Evolutionary conservation across 164 flowering plant genomes (phyloP).

Genomic region (Piper longum): DNA sequence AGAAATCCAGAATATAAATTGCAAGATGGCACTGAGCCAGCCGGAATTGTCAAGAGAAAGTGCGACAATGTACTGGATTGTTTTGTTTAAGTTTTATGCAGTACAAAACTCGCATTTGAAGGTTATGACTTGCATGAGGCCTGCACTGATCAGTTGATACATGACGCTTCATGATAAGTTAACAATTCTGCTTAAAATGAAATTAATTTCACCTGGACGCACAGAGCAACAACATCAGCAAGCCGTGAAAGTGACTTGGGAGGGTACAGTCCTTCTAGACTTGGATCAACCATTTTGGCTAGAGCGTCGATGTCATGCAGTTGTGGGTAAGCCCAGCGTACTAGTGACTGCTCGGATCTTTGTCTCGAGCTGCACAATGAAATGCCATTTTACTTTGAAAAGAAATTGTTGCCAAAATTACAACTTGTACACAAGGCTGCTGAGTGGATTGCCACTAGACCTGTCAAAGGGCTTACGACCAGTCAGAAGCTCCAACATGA

Average conservation of each 20-base stretch:
- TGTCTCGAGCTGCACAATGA: constrained; percentile 48
- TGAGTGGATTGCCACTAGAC: constrained; percentile 14
- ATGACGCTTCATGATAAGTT: neutral
- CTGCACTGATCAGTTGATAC: neutral
- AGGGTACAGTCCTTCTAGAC: constrained; percentile 77
- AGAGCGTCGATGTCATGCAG: constrained; percentile 97
- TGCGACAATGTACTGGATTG: neutral
- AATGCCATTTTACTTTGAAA: neutral
- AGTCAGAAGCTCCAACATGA: constrained; percentile 90
- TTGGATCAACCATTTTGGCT: constrained; percentile 88
- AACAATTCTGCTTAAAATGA: neutral
- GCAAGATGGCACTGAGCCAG: too few relatives aligned
- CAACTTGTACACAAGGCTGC: too few relatives aligned
- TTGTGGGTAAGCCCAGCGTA: constrained; percentile 97
- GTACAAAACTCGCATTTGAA: too few relatives aligned
- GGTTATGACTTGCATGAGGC: too few relatives aligned
- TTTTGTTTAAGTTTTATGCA: too few relatives aligned
- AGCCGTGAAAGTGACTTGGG: constrained; percentile 95
- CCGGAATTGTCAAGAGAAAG: neutral
- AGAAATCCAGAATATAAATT: too few relatives aligned
- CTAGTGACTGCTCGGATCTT: constrained; percentile 84
- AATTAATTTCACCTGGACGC: constrained; percentile 66
- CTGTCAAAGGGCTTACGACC: constrained; percentile 95
- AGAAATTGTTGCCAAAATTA: neutral
- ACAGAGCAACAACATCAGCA: constrained; percentile 93